Conservation (phyloP, 257 asterid species). For the Solanum chiquidenum region DNA sequence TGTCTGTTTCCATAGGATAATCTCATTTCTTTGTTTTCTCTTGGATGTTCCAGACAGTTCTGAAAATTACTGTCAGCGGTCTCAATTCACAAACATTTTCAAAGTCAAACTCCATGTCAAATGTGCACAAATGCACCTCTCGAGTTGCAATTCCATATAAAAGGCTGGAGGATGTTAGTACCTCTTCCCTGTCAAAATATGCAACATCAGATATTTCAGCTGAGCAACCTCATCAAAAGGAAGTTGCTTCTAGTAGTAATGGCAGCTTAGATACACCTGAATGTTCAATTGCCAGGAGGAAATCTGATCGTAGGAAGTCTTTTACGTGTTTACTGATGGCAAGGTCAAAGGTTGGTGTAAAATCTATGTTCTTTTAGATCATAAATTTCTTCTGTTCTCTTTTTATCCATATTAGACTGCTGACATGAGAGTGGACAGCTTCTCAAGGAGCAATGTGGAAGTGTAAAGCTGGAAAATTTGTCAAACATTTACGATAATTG, state of each 20-base stretch:
- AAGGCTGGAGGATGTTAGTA: slow-evolving; percentile 27
- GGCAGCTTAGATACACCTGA: slow-evolving; percentile 4
- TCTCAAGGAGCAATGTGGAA: slow-evolving; percentile 27
- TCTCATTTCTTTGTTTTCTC: background rate
- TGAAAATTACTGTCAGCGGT: slow-evolving; percentile 15
- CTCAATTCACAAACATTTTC: slow-evolving; percentile 27
- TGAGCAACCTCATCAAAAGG: slow-evolving; percentile 31
- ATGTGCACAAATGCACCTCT: slow-evolving; percentile 29
- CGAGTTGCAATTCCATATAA: slow-evolving; percentile 36
- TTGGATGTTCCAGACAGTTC: slow-evolving; percentile 31
- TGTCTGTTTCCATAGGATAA: background rate
- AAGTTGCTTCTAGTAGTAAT: slow-evolving; percentile 23
- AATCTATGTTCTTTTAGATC: background rate
- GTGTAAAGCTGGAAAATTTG: slow-evolving; percentile 27
- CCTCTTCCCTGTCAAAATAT: slow-evolving; percentile 24
- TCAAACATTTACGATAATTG: slow-evolving; percentile 68
- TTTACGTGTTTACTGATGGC: slow-evolving; percentile 60
- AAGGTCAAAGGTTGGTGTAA: slow-evolving; percentile 48
- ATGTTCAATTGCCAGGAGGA: slow-evolving; percentile 22
- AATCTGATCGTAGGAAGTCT: slow-evolving; percentile 66
- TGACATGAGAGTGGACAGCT: slow-evolving; percentile 17
- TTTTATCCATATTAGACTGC: background rate
- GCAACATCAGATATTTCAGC: slow-evolving; percentile 22
- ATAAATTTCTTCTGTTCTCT: background rate
- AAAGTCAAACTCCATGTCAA: slow-evolving; percentile 19